Base-by-base conservation (phyloP, 805 yeast genomes). In the Candida germanica region DNA sequence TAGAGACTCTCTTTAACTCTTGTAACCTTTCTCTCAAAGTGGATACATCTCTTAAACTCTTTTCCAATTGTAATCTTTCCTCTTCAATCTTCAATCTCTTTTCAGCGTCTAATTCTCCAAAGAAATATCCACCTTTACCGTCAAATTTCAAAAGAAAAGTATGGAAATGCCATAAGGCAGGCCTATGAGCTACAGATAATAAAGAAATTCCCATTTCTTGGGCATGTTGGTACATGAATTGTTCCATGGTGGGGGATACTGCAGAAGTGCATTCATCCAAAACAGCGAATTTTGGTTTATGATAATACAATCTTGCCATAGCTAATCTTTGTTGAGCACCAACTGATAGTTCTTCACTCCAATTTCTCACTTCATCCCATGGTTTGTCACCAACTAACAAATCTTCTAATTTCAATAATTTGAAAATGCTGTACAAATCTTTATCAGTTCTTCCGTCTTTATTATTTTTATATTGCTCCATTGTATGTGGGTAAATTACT, bases 211-310 rank as follows among this genome's bases (percentile, higher is more conserved):
- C 86, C 43, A 85, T 67, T 12, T 71, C 66, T 54, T 83, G 85
- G 0, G 96, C 96, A 51, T 83, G 83, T 34, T 78, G 61, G 53
- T 89, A 89, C 86, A 91, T 88, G 49, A 81, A 79, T 43, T 83
- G 87, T 56, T 89, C 98, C 78, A 88, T 82, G 42, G 83, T 85
- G 8, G 93, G 86, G 0, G 96, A 81, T 2, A 89, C 95, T 1
- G 95, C 91, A 3, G 96, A 87, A 1, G 98, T 89, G 59, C 96
- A 89, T 65, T 89, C 98, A 62, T 89, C 98, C 46, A 89, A 67
- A 17, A 89, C 95, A 0, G 98, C 98, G 69, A 88, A 89, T 58
- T 79, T 83, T 2, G 98, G 98, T 50, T 75, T 73, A 59, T 89
- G 96, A 55, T 88, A 89, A 54, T 85, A 89, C 59, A 89, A 70